Conservation (phyloP, 495 filamentous ascomycete species). For the Cladorrhinum samala region DNA sequence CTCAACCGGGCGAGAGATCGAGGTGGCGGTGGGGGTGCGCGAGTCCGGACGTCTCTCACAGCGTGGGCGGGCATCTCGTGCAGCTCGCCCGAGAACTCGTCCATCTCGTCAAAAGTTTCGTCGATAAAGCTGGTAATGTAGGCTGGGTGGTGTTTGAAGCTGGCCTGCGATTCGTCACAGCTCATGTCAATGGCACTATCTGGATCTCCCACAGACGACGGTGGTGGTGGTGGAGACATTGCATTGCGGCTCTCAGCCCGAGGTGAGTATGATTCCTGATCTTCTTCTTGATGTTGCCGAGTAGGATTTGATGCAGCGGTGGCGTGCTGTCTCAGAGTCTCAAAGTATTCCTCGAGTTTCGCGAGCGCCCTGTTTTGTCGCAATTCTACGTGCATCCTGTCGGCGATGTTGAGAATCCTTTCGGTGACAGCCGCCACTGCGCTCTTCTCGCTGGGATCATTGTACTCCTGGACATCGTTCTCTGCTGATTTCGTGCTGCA, state of each 20-base stretch:
- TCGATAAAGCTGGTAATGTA: neutral
- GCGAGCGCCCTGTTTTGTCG: constrained; percentile 28
- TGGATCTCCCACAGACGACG: constrained; percentile 30
- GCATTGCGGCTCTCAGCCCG: constrained; percentile 9
- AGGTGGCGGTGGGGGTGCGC: constrained; percentile 34
- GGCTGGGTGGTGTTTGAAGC: neutral
- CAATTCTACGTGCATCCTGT: constrained; percentile 21
- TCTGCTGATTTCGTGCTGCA: constrained; percentile 4
- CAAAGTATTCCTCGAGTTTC: constrained; percentile 32
- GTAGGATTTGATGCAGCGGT: constrained; percentile 9
- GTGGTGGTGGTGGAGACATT: constrained; percentile 13
- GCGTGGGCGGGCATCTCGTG: constrained; percentile 23
- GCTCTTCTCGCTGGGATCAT: constrained; percentile 1
- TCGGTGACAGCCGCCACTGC: constrained; percentile 10
- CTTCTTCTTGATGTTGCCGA: neutral
- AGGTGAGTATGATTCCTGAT: constrained; percentile 1
- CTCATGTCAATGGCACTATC: constrained; percentile 40
- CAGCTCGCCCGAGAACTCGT: constrained; percentile 33
- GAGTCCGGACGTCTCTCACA: constrained; percentile 8
- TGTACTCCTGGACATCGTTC: neutral
- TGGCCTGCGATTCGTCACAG: constrained; percentile 14
- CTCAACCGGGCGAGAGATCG: constrained; percentile 27
- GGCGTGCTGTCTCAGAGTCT: constrained; percentile 26
- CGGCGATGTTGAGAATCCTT: constrained; percentile 9
- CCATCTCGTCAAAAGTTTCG: constrained; percentile 20